Base-by-base conservation (phyloP, 352 stramenopile species). In the Globisporangium spinosum region DNA sequence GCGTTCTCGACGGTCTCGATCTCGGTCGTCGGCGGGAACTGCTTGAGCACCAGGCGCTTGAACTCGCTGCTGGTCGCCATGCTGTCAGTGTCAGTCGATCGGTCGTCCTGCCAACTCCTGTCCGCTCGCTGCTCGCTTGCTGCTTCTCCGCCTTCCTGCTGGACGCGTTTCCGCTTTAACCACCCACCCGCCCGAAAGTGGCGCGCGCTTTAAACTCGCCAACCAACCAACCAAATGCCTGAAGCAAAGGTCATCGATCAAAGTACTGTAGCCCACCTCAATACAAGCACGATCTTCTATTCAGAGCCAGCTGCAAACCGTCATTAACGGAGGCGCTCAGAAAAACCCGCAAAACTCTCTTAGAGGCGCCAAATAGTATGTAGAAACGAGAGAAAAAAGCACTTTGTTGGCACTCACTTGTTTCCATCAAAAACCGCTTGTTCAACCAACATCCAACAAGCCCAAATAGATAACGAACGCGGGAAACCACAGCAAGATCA, bases 21-120 rank as follows among this genome's bases (percentile, higher is more conserved):
- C 74, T 93, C 85, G 49, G 76, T 93, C 70, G 85, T 81, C 15
- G 82, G 65, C 45, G 89, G 87, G 75, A 95, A 96, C 70, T 95
- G 87, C 81, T 96, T 96, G 22, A 96, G 82, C 78, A 90, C 82
- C 58, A 96, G 69, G 40, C 86, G 83, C 76, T 94, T 91, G 77
- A 94, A 96, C 76, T 96, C 88, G 47, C 81, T 83, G 54, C 75
- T 80, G 15, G 79, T 91, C 65, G 83, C 83, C 82, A 89, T 91
- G 22, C 15, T 51, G 1, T 51, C 43, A 22, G 0, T 49, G 5
- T n/a, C 43, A 8, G 29, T 32, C 4, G 29, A 32, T 15, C 38
- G 13, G 13, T 17, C 45, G 45, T 35, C 40, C 29, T 35, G 23
- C 8, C 32, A 38, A 38, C 5, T 23, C 10, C 10, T 40, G 38